Evolutionary conservation across 176 grass and related monocot genomes (phyloP), one percentile per base, ranked within the genome.

Genomic region (Luzula sylvatica): DNA sequence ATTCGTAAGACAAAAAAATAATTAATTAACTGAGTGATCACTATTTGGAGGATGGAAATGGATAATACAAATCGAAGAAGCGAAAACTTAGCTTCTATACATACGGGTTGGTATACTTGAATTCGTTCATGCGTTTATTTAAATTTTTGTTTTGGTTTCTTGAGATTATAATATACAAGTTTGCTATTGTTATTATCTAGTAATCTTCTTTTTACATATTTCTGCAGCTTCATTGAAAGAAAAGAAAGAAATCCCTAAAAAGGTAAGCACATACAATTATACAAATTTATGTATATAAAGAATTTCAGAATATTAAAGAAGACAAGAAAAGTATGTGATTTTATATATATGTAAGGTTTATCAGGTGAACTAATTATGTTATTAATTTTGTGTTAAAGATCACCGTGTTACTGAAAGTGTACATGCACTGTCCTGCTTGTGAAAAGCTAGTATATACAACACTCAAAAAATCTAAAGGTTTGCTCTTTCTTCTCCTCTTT

Each of bases 381-480:
- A 21, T 40, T 26, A 45, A 17, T 20, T 44, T 32, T 57, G 2
- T 20, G 18, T 30, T 68, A 65, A 41, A 35, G 55, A 53, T 54
- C 19, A 15, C 62, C 26, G 29, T 78, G 58, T 65, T 70, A 43
- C 45, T 71, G n/a, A 65, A 78, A 65, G 67, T 78, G 42, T 71
- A 52, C 43, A 78, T 78, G 67, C 66, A 78, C 6, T 78, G 75
- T 44, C 61, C 61, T 46, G 75, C 75, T 21, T 78, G 75, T 35
- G 75, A 70, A 58, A 71, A 48, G 22, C 49, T 52, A 41, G 75
- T 71, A 17, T 20, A 50, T 13, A 65, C 42, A 1, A 20, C 67
- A 11, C 66, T 78, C 8, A 30, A 8, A 19, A 57, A 65, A 65
- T 30, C 56, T 19, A 58, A 78, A 78, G 75, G 75, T 70, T 20